These are phyloP conservation scores for Ophiostoma sp. DNA, from an alignment of 2,329 filamentous ascomycete species.

Conservation along the genomic window DNA sequence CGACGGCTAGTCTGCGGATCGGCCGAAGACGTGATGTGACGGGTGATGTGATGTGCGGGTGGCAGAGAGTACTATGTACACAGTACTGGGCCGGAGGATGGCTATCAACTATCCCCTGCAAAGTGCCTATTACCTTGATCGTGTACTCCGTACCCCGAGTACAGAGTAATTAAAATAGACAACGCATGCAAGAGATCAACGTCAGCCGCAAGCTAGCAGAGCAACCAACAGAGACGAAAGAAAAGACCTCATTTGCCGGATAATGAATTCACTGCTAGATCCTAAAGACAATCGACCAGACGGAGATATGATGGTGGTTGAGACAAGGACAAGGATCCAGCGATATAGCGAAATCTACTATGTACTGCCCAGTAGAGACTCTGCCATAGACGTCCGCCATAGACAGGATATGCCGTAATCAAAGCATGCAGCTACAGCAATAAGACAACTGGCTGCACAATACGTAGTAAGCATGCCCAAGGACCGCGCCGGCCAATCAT, in stretches of 20 bases:
- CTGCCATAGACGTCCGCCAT: no score
- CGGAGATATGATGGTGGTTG: no score
- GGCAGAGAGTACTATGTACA: background rate
- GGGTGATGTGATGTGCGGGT: background rate
- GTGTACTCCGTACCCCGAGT: no score
- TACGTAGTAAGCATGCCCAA: background rate
- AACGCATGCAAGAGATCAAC: background rate
- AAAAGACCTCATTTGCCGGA: background rate
- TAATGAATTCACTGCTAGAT: no score
- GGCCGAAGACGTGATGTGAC: constrained; percentile 9
- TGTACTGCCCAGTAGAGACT: no score
- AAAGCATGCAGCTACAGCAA: background rate
- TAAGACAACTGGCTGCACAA: background rate
- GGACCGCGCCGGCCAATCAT: background rate
- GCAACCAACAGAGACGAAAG: background rate
- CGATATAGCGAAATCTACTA: no score
- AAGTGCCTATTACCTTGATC: no score
- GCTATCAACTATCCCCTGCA: background rate
- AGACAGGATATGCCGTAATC: background rate
- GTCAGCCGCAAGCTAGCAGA: constrained; percentile 6
- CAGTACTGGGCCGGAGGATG: background rate
- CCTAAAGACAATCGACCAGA: background rate
- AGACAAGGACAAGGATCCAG: no score
- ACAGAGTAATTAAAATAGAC: no score
- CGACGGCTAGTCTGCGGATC: background rate